These are phyloP conservation scores for Lipomyces yarrowii DNA, from an alignment of 1,139 yeast species.

Conservation along the genomic window DNA sequence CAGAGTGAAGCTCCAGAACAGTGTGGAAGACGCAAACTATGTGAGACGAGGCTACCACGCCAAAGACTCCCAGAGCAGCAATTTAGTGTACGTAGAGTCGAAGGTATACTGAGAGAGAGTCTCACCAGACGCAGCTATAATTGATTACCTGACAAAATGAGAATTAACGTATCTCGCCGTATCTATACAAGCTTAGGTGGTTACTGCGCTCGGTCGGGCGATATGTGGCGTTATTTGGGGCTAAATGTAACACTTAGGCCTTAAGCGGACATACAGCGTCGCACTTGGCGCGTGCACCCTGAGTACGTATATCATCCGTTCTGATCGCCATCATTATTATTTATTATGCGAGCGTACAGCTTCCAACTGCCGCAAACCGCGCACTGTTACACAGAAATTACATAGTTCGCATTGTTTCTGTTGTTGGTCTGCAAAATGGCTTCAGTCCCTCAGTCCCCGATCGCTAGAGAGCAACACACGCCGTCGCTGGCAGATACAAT, in stretches of 20 bases:
- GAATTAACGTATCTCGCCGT: too few species aligned
- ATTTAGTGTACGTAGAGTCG: too few species aligned
- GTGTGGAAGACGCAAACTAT: too few species aligned
- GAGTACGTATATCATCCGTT: too few species aligned
- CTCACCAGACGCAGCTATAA: not conserved
- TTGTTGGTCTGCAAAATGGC: not conserved
- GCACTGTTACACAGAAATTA: not conserved
- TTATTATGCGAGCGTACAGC: not conserved
- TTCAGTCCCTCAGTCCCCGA: conserved; percentile 1
- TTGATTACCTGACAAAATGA: not conserved
- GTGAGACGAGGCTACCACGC: too few species aligned
- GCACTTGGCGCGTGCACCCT: not conserved
- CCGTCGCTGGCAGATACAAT: conserved; percentile 27
- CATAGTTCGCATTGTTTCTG: not conserved
- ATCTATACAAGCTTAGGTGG: too few species aligned
- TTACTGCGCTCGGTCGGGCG: too few species aligned
- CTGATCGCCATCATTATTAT: too few species aligned
- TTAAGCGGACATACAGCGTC: not conserved
- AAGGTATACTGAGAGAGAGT: not conserved
- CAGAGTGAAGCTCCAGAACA: too few species aligned
- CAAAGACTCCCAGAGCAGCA: too few species aligned
- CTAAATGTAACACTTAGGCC: not conserved
- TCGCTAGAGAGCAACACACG: conserved; percentile 3
- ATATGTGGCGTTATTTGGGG: too few species aligned
- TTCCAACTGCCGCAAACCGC: not conserved